Base-by-base conservation (phyloP, 2,329 filamentous ascomycete genomes). In the Talaromyces sp. region DNA sequence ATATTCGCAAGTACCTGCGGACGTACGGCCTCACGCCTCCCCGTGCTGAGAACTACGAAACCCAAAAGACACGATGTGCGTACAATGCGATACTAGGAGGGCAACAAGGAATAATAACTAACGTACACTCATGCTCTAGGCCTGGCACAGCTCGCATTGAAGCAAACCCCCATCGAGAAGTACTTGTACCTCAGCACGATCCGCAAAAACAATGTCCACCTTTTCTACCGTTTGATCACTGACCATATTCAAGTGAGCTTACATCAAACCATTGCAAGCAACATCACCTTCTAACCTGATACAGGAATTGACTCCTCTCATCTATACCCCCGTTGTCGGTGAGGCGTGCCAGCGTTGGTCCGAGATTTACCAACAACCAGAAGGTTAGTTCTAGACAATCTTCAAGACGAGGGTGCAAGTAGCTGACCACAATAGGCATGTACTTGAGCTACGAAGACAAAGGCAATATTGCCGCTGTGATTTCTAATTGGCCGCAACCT, bases 271-370 rank as follows among this genome's bases (percentile, higher is more conserved):
- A 47, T 44, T 4, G 40, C 28, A 28, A 36, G 34, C 33, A 18
- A 42, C n/a, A 54, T 16, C 23, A 28, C 9, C 18, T n/a, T 50
- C 42, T 61, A 51, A 61, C 57, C 58, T 61, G 51, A 64, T 67
- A 61, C 68, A 79, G 71, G 79, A 81, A 68, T 68, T 81, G 66
- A 81, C 80, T 16, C 79, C 79, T 56, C 69, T 82, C 63, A 81
- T 82, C 65, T 82, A 82, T 67, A 82, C 80, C 53, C 80, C 80
- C 5, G 78, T 79, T 30, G 80, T 99, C 70, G 95, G 95, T 71
- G 94, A 98, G 75, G 95, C 96, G 68, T 99, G 95, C 81, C 83
- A 96, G 74, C 89, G 94, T 79, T 99, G 96, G 86, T 96, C 93
- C 44, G 92, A 94, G 70, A 87, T 98, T 69, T 98, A 96, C 82